phyloP scores from a whole-genome alignment of 371 early-diverging fungal species.

The Mortierella sp. region DNA sequence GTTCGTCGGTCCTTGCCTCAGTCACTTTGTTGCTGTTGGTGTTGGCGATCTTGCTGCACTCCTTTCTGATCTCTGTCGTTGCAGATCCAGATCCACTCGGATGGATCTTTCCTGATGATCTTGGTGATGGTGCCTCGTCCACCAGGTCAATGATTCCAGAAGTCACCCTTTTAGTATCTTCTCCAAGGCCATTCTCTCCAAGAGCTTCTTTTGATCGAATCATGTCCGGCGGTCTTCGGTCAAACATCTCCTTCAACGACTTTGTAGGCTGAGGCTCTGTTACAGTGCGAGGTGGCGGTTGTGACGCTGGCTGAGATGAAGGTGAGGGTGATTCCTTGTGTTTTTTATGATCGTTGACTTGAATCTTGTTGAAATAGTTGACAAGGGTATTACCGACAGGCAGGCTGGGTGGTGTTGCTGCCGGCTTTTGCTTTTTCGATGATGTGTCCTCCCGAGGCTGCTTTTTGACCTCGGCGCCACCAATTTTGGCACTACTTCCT shows the following conservation, averaged over 20 bases:
- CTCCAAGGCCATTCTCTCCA: not conserved
- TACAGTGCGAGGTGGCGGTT: not conserved
- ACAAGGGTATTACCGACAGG: slow-evolving; percentile 1
- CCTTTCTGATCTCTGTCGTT: not conserved
- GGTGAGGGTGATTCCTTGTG: not conserved
- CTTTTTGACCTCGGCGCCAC: slow-evolving; percentile 5
- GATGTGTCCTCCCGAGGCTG: not conserved
- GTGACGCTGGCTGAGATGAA: not conserved
- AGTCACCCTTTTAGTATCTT: not conserved
- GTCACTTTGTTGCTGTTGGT: not conserved
- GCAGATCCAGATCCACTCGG: not conserved
- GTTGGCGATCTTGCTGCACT: not conserved
- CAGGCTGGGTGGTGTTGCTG: slow-evolving; percentile 1
- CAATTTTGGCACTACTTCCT: not conserved
- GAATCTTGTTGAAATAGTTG: slow-evolving; percentile 22
- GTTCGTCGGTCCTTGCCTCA: not conserved
- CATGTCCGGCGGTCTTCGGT: not conserved
- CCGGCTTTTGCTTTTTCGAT: slow-evolving; percentile 32
- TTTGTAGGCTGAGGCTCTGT: not conserved
- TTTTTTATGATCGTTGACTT: not conserved
- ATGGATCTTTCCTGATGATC: not conserved
- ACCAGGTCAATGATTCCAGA: not conserved
- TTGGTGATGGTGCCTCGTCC: not conserved
- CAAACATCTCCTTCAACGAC: slow-evolving; percentile 9
- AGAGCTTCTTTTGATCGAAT: not conserved